These are phyloP conservation scores for Pseudogymnoascus sp. DNA, from an alignment of 2,329 filamentous ascomycete species.

Conservation along the genomic window DNA sequence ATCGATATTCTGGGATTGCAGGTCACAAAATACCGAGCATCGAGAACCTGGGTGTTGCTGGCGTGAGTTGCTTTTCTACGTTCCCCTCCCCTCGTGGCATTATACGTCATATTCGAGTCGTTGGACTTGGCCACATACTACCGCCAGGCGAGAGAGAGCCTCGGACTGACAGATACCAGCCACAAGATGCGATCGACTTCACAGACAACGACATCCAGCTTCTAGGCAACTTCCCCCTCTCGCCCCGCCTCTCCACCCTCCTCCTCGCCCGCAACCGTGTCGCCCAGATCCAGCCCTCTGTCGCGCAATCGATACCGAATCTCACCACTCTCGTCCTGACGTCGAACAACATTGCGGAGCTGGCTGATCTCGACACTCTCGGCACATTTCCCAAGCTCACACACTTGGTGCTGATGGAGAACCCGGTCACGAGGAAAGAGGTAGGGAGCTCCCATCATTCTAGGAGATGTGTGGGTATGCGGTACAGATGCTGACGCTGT, in stretches of 20 bases:
- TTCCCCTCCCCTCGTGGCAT: constrained; percentile 6
- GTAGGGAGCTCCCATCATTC: constrained; percentile 42
- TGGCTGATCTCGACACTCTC: constrained; percentile 82
- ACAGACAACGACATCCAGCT: constrained; percentile 95
- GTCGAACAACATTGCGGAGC: constrained; percentile 71
- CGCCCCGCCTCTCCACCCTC: constrained; percentile 77
- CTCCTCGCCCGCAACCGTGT: constrained; percentile 87
- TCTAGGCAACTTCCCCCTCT: constrained; percentile 86
- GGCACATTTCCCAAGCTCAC: constrained; percentile 60
- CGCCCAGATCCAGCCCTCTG: constrained; percentile 65
- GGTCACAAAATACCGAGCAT: constrained; percentile 96
- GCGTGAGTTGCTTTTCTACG: constrained; percentile 48
- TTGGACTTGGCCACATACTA: not conserved
- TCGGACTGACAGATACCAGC: constrained; percentile 39
- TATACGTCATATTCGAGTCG: not conserved
- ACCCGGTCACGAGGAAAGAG: constrained; percentile 88
- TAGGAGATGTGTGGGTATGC: not conserved
- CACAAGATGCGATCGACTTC: constrained; percentile 94
- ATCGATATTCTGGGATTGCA: constrained; percentile 53
- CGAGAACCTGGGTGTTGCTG: constrained; percentile 93
- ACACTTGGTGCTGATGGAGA: constrained; percentile 74
- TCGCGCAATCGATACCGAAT: constrained; percentile 71
- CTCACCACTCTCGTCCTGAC: constrained; percentile 75
- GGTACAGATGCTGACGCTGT: constrained; percentile 11
- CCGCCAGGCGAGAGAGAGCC: constrained; percentile 2